Evolutionary conservation across 2,329 filamentous ascomycete species (phyloP), one percentile per base, ranked within the genome.

Genomic region (Alternaria angustiovoidea): DNA sequence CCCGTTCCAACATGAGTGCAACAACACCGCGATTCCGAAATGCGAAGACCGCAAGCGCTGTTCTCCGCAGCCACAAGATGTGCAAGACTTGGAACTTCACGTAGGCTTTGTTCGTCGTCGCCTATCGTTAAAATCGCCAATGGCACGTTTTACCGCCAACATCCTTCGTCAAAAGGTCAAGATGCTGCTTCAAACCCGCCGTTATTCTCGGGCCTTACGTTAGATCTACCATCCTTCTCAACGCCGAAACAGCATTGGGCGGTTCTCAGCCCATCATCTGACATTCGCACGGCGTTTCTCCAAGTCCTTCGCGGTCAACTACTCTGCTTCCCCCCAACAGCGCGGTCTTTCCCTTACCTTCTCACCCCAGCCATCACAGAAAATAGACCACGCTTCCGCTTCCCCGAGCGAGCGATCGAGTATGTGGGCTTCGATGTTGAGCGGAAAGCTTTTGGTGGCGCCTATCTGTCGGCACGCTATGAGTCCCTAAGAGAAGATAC

Each of bases 391-490:
- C 80, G 83, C 2, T 77, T 91, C 48, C 84, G 86, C 44, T 85
- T 82, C 53, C 87, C 91, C 0, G 83, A 83, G 12, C 84, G 84
- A 65, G 93, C 93, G 0, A 90, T 99, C 59, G 89, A 90, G 68
- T 94, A 97, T 82, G 93, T 98, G 9, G 94, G 95, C 0, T 98
- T 98, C 73, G 91, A 93, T 72, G 88, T 88, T 2, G 91, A 94
- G 68, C 85, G 88, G 26, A 84, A 85, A 6, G 80, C 83, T 49
- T 80, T 86, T 14, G 80, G 86, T 6, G 84, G 85, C 2, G 89
- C 93, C 5, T 97, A 97, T 75, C 81, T 98, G 18, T 93, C 92
- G 60, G 93, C 93, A 16, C 86, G 95, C 39, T 99, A 98, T 76
- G 95, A 99, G 82, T 94, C 91, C 60, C 84, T 90, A 38, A 86